A percentile compares a stretch with the other conserved stretches of the same genome.
phyloP scores from a whole-genome alignment of 2,329 filamentous ascomycete genomes.

The Fusarium graminum region DNA sequence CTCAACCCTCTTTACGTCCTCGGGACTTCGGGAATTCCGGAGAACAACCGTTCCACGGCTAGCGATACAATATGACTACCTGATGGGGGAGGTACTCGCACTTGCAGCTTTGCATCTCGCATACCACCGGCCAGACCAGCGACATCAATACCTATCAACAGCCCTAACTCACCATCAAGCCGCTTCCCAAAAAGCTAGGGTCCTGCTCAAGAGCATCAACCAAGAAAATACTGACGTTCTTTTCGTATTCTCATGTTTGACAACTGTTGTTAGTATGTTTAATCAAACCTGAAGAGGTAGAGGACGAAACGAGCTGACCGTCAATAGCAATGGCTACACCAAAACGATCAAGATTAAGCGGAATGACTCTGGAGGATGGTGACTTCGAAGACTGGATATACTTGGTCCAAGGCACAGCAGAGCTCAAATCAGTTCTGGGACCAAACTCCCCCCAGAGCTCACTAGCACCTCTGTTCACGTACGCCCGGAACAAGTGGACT shows the following conservation, averaged over 20 bases:
- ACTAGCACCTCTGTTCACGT: background rate
- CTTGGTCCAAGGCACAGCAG: conserved; percentile 1
- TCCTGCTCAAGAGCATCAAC: background rate
- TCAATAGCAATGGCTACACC: conserved; percentile 7
- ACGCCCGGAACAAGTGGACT: background rate
- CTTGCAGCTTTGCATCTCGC: conserved; percentile 4
- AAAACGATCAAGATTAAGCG: background rate
- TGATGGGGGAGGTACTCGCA: conserved; percentile 5
- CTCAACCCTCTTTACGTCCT: background rate
- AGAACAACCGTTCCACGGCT: background rate
- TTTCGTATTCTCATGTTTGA: conserved; percentile 6
- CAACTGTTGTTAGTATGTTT: background rate
- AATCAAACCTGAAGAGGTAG: background rate
- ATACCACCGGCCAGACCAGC: background rate
- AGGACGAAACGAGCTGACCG: background rate
- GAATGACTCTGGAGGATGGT: background rate
- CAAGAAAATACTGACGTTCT: background rate
- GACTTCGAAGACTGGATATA: conserved; percentile 14
- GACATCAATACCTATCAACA: background rate
- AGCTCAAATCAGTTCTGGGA: background rate
- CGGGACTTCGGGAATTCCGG: background rate
- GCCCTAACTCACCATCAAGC: background rate
- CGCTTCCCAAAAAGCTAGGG: background rate
- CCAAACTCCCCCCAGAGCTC: background rate
- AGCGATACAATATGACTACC: background rate